Base-by-base conservation (phyloP, 2,329 filamentous ascomycete species). In the Daldinia sp. region DNA sequence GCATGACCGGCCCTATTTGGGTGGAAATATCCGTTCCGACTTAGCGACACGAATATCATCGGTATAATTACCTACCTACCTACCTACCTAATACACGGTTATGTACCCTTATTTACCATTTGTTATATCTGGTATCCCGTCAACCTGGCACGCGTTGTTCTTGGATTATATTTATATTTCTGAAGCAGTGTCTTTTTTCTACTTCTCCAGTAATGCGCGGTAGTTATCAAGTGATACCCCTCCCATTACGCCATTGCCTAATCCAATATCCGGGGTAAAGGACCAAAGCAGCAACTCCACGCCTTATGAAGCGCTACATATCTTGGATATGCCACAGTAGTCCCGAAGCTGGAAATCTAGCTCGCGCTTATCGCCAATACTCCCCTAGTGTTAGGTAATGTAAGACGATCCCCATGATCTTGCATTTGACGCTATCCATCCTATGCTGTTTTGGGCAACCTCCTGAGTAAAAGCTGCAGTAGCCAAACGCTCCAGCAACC, bases 401-500 rank as follows among this genome's bases (percentile, higher is more conserved):
- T 54, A 50, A 50, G 30, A 42, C 55, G 50, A 53, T 42, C 46
- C 46, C 59, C 44, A 60, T 41, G 39, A 58, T 18, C 37, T 51
- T 64, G 57, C 62, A 57, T 63, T 48, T 66, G n/a, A 30, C 60
- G 44, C 55, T 10, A 68, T 41, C 39, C 57, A 68, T 63, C 56
- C 65, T 35, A 63, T 55, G 39, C 13, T 46, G 23, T 35, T n/a
- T 20, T 67, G 30, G 62, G 59, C 50, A 66, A 63, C 58, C 60
- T 63, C 68, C 66, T 67, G 57, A 70, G 59, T 53, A 67, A 58
- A 60, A 56, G 60, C 57, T 69, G 69, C 66, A 66, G 63, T 66
- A 69, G 66, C 39, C 60, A 58, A 60, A 13, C 60, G 63, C 15
- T 58, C 60, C 48, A 68, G 58, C 67, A 64, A 70, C 60, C 70